phyloP scores from a whole-genome alignment of 2,329 filamentous ascomycete genomes.

The Nothophaeocryptopus gaeumannii region DNA sequence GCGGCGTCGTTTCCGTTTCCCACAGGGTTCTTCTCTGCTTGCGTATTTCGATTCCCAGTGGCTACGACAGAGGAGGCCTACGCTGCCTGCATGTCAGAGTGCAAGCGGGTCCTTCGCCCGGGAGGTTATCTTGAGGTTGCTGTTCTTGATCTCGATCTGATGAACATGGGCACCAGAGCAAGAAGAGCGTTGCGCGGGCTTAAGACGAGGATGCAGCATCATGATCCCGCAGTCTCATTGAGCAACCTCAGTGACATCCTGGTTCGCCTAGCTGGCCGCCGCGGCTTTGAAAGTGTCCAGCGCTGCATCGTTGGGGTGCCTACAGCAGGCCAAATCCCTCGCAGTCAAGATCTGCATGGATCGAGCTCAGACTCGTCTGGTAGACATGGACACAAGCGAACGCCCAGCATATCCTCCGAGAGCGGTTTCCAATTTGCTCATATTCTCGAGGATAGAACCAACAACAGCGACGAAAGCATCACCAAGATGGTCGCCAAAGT shows the following conservation, averaged over 20 bases:
- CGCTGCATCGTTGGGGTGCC: conserved; percentile 76
- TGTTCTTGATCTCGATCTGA: conserved; percentile 74
- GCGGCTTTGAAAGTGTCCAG: conserved; percentile 70
- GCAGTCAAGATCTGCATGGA: conserved; percentile 33
- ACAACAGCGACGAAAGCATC: conserved; percentile 73
- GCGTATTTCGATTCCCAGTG: conserved; percentile 73
- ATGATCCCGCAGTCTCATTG: conserved; percentile 60
- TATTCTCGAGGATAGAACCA: conserved; percentile 8
- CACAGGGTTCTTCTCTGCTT: conserved; percentile 69
- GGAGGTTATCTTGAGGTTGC: conserved; percentile 77
- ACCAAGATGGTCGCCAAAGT: conserved; percentile 89
- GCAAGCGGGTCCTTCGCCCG: conserved; percentile 72
- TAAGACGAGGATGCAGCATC: conserved; percentile 66
- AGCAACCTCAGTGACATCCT: conserved; percentile 54
- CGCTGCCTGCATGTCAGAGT: conserved; percentile 68
- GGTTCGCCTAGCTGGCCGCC: conserved; percentile 63
- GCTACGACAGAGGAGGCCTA: conserved; percentile 67
- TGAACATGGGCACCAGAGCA: conserved; percentile 74
- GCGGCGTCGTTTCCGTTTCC: conserved; percentile 70
- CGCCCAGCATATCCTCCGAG: background rate
- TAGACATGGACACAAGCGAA: background rate
- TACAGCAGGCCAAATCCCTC: conserved; percentile 54
- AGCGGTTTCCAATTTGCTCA: background rate
- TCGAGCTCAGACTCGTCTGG: conserved; percentile 27
- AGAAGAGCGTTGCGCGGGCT: conserved; percentile 66